Evolutionary conservation across 768 basidiomycete genomes (phyloP).

Genomic region (Leccinum longicurvipes): DNA sequence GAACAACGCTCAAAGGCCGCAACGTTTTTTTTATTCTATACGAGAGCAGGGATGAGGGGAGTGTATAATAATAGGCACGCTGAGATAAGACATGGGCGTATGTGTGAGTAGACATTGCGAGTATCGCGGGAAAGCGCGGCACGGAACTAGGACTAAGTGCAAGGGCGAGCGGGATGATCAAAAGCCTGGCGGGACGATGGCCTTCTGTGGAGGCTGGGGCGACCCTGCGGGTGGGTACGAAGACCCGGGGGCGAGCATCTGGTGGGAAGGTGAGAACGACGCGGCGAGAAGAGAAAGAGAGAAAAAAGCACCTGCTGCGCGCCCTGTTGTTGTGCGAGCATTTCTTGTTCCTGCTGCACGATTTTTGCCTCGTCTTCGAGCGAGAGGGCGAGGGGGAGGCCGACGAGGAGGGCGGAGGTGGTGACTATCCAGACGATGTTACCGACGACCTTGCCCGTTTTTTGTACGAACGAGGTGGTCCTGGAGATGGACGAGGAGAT

Average conservation of each 20-base stretch:
- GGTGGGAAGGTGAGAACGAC: slow-evolving; percentile 15
- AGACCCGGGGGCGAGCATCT: slow-evolving; percentile 72
- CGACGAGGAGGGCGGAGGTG: slow-evolving; percentile 90
- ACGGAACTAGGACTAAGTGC: slow-evolving; percentile 14
- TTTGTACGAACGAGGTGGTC: slow-evolving; percentile 63
- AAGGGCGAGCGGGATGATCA: slow-evolving; percentile 32
- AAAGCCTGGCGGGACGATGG: slow-evolving; percentile 84
- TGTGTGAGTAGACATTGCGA: slow-evolving; percentile 8
- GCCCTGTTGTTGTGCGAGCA: slow-evolving; percentile 90
- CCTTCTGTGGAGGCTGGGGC: slow-evolving; percentile 39
- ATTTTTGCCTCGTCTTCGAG: slow-evolving; percentile 97
- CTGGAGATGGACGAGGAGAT: slow-evolving; percentile 60
- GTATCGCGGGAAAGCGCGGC: slow-evolving; percentile 13
- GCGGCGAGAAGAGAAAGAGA: not conserved
- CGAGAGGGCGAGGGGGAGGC: slow-evolving; percentile 86
- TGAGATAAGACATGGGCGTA: slow-evolving; percentile 25
- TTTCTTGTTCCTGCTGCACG: slow-evolving; percentile 90
- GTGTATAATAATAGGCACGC: slow-evolving; percentile 31
- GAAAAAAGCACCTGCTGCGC: slow-evolving; percentile 73
- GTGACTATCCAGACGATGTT: slow-evolving; percentile 94
- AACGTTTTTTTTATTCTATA: slow-evolving; percentile 2
- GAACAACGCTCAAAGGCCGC: slow-evolving; percentile 27
- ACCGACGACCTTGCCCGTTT: slow-evolving; percentile 69
- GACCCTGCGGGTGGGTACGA: slow-evolving; percentile 51
- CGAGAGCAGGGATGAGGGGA: slow-evolving; percentile 20